These are phyloP conservation scores for Pseudogymnoascus sp. DNA, from an alignment of 2,329 filamentous ascomycete genomes.

Conservation along the genomic window DNA sequence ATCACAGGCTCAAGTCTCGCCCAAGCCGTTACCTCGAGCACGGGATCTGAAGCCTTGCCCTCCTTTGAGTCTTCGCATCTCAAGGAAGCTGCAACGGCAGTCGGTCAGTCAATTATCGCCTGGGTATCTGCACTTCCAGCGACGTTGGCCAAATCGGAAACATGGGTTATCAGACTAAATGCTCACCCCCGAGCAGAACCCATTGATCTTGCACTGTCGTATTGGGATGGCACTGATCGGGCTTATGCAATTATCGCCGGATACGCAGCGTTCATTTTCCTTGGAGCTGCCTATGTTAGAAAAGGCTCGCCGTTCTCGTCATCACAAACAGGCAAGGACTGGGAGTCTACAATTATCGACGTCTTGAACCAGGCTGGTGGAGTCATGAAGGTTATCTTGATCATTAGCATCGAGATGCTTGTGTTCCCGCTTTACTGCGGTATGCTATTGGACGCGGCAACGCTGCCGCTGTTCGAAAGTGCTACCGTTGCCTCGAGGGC, in stretches of 20 bases:
- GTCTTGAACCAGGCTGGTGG: constrained; percentile 86
- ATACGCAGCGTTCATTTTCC: constrained; percentile 66
- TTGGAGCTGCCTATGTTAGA: constrained; percentile 73
- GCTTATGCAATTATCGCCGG: constrained; percentile 70
- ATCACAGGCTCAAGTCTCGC: not conserved
- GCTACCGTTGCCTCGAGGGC: constrained; percentile 71
- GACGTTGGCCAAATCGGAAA: constrained; percentile 37
- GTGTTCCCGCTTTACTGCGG: constrained; percentile 95
- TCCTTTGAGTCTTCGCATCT: not conserved
- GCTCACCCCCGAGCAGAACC: constrained; percentile 32
- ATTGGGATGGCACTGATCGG: constrained; percentile 60
- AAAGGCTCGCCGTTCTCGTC: constrained; percentile 61
- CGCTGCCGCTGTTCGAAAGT: constrained; percentile 80
- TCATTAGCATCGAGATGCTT: constrained; percentile 99
- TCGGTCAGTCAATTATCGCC: constrained; percentile 8
- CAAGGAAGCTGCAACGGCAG: not conserved
- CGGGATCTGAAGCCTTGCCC: not conserved
- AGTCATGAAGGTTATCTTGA: constrained; percentile 94
- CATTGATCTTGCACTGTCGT: constrained; percentile 50
- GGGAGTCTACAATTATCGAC: constrained; percentile 75
- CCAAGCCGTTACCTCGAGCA: not conserved
- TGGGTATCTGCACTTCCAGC: constrained; percentile 29
- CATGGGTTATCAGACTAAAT: constrained; percentile 53
- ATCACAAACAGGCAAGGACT: constrained; percentile 47
- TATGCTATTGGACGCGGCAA: constrained; percentile 75